Conservation (phyloP, 768 basidiomycete species). For the Auricularia auricula-judae region DNA sequence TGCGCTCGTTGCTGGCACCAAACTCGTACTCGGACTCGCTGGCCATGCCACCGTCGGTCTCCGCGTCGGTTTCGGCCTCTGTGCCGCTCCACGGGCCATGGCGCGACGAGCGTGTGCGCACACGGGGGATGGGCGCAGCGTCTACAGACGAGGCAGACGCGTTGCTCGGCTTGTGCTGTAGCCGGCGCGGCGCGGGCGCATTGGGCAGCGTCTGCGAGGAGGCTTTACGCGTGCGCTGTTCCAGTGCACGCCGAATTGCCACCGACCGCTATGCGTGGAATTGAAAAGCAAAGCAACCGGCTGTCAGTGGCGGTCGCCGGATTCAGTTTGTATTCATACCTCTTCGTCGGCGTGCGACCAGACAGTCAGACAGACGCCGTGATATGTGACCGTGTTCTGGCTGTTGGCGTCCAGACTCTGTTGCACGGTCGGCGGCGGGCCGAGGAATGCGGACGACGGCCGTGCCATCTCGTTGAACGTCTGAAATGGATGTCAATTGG, state of each 20-base stretch:
- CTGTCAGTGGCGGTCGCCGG: neutral
- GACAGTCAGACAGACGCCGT: conserved; percentile 87
- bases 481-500: neutral
- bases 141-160: neutral
- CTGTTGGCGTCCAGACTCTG: conserved; percentile 22
- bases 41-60: conserved; percentile 57
- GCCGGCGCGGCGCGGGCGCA: conserved; percentile 15
- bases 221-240: conserved; percentile 56
- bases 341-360: conserved; percentile 94
- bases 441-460: conserved; percentile 71
- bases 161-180: neutral
- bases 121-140: neutral
- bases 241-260: conserved; percentile 75
- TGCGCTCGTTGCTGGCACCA: conserved; percentile 51
- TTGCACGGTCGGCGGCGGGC: conserved; percentile 51
- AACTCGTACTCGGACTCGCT: conserved; percentile 52
- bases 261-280: conserved; percentile 36
- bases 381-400: conserved; percentile 55
- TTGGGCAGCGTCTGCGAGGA: conserved; percentile 70
- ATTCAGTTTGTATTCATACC: neutral
- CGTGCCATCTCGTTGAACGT: conserved; percentile 27
- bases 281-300: neutral
- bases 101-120: conserved; percentile 26
- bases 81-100: conserved; percentile 56
- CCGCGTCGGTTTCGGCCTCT: conserved; percentile 42